These are phyloP conservation scores for Solanum piurae DNA, from an alignment of 257 asterid genomes.

Conservation along the genomic window DNA sequence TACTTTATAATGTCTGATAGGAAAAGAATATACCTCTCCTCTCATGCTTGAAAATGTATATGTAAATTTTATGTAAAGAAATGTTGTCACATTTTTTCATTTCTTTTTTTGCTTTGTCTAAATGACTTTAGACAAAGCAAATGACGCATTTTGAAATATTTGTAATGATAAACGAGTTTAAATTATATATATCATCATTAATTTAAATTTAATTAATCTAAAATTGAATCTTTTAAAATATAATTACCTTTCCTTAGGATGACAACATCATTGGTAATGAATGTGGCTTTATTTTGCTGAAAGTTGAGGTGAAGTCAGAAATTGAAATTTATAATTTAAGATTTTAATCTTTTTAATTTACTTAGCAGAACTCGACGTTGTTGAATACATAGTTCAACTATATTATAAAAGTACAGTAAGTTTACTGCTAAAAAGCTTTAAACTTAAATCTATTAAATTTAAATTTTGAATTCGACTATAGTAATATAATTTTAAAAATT, in stretches of 20 bases:
- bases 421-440: neutral
- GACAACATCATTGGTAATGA: fast-evolving
- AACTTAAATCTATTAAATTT: neutral
- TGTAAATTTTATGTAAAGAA: neutral
- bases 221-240: too few species aligned
- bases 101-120: neutral
- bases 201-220: too few species aligned
- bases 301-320: fast-evolving
- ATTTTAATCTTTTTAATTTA: too few species aligned
- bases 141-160: neutral
- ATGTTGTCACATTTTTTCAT: neutral
- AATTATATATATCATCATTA: neutral
- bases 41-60: neutral
- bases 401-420: neutral
- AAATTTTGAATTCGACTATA: neutral
- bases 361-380: neutral
- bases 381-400: neutral
- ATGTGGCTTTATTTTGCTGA: fast-evolving
- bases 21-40: neutral
- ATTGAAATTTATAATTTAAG: neutral
- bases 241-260: neutral
- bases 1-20: neutral
- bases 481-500: neutral
- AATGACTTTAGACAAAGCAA: neutral
- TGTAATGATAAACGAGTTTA: neutral